Base-by-base conservation (phyloP, 2,329 filamentous ascomycete species). In the Epichloe amarillans region DNA sequence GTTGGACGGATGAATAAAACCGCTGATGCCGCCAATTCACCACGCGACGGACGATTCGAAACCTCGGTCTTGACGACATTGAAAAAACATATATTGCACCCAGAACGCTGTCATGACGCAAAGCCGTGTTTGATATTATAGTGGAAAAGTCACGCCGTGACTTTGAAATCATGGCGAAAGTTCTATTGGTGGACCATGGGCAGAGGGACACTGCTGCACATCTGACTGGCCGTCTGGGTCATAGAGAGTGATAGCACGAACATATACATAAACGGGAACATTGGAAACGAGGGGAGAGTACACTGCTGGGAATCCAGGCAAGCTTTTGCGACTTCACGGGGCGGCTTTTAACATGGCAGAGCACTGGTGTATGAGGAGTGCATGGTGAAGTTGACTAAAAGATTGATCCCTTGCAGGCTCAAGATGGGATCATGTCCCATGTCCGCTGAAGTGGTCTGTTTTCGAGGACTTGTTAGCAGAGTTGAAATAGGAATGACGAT, bases 401-500 rank as follows among this genome's bases (percentile, higher is more conserved):
- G 36, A 26, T 15, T 17, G 35, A 39, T 38, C 19, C 2, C 36
- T 39, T 17, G 35, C 19, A 38, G 35, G 41, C 40, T 40, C 40
- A 39, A 26, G 19, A 47, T 12, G 21, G 15, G 15, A 41, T 41
- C 39, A 21, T 7, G 33, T 37, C 21, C 26, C 39, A 21, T 7
- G 33, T 37, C 21, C 26, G 35, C 36, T 41, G 23, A 14, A 21
- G 2, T 41, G 19, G 26, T 21, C 19, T 12, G 46, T 21, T 21
- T 3, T 21, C 4, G 36, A 11, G 12, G 38, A 17, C 5, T 15
- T 37, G 4, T 7, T 7, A 37, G 33, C 36, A 36, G 26, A 35
- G 46, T n/a, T 15, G 35, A 21, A 48, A 49, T 40, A 35, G 39
- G 17, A 41, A 17, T 49, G 36, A 52, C 40, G 46, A 52, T 52